phyloP scores from a whole-genome alignment of 164 flowering plant species.

The Tinospora cordifolia region DNA sequence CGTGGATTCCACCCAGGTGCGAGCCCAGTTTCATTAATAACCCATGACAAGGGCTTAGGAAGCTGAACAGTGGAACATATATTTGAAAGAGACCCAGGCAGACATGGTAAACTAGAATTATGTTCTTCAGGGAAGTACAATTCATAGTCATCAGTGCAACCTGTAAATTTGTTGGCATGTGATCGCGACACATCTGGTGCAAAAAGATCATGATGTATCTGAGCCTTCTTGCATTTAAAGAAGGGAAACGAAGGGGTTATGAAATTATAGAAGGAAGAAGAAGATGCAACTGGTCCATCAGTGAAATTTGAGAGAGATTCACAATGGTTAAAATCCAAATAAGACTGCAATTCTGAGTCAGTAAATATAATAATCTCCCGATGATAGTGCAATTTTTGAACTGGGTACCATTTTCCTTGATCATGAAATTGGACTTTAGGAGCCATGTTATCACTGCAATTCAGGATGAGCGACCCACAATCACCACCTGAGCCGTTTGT shows the following conservation, averaged over 20 bases:
- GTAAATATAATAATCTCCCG: neutral
- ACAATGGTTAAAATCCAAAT: neutral
- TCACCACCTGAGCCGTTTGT: neutral
- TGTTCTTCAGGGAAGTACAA: neutral
- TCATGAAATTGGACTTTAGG: neutral
- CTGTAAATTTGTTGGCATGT: too few relatives aligned
- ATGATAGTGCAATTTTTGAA: neutral
- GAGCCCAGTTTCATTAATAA: too few relatives aligned
- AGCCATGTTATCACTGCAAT: neutral
- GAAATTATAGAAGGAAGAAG: neutral
- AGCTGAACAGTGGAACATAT: neutral
- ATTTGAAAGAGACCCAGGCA: neutral
- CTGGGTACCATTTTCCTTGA: neutral
- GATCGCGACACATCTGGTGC: neutral
- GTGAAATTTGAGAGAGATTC: neutral
- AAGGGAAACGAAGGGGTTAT: neutral
- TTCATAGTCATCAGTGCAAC: neutral
- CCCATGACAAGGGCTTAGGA: neutral
- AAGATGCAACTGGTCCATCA: neutral
- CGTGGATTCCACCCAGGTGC: neutral
- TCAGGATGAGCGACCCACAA: slow-evolving; percentile 1
- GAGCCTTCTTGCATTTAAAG: slow-evolving; percentile 9
- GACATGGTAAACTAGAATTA: neutral
- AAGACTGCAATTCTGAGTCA: neutral
- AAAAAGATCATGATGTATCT: neutral